These are phyloP conservation scores for Colletotrichum sp. DNA, from an alignment of 2,329 filamentous ascomycete genomes.

Conservation along the genomic window DNA sequence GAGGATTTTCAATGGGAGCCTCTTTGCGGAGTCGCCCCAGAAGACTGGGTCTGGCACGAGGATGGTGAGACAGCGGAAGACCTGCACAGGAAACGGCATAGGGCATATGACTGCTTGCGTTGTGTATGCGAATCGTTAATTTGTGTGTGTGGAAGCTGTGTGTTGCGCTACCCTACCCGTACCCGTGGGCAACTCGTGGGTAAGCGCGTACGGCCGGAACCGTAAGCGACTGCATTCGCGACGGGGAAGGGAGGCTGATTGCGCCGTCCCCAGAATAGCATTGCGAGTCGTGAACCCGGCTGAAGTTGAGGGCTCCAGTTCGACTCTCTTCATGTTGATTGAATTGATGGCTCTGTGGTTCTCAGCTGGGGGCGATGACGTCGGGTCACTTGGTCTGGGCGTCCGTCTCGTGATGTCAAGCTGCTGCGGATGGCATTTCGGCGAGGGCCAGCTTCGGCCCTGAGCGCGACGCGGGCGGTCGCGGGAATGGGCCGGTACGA, in stretches of 20 bases:
- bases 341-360: background rate
- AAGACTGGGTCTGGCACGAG: conserved; percentile 10
- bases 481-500: conserved; percentile 8
- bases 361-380: conserved; percentile 2
- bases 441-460: background rate
- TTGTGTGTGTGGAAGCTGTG: background rate
- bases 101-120: conserved; percentile 11
- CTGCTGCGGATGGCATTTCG: conserved; percentile 15
- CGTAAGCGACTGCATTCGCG: background rate
- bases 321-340: background rate
- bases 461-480: conserved; percentile 3
- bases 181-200: background rate
- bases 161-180: background rate
- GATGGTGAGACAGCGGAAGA: background rate
- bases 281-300: background rate
- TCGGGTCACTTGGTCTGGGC: conserved; percentile 9
- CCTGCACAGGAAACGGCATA: background rate
- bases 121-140: background rate
- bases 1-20: background rate
- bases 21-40: conserved; percentile 6
- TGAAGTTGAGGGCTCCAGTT: background rate
- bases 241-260: background rate
- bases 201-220: background rate
- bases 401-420: conserved; percentile 18
- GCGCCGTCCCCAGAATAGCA: background rate